Percentiles rank a stretch among this genome's conserved stretches.
phyloP scores from a whole-genome alignment of 192 early-diverging fungal species.

The Backusella australiensis region DNA sequence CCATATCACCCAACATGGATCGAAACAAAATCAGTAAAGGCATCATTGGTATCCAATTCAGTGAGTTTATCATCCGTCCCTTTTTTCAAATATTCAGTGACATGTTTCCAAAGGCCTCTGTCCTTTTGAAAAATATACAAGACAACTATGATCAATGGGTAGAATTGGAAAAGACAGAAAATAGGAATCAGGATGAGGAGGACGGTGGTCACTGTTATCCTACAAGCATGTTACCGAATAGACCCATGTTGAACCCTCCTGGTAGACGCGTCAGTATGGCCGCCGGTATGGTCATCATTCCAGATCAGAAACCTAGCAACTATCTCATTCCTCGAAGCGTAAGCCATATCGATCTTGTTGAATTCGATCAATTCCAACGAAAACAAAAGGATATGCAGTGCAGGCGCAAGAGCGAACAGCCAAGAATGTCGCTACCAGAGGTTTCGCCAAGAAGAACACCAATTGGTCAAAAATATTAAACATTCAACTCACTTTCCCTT shows the following conservation, averaged over 20 bases:
- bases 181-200: not conserved
- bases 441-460: not conserved
- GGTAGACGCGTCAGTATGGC: constrained; percentile 39
- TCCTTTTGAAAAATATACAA: constrained; percentile 49
- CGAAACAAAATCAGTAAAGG: constrained; percentile 64
- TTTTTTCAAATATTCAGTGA: constrained; percentile 79
- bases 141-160: constrained; percentile 59
- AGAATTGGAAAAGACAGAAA: constrained; percentile 26
- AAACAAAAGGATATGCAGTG: not conserved
- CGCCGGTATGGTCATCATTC: constrained; percentile 43
- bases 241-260: constrained; percentile 15
- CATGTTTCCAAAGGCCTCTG: constrained; percentile 64
- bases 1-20: constrained; percentile 89
- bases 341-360: constrained; percentile 16
- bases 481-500: not conserved
- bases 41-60: constrained; percentile 78
- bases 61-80: constrained; percentile 83
- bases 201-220: not conserved
- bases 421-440: not conserved
- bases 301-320: constrained; percentile 20
- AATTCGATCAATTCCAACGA: not conserved
- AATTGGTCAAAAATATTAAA: not conserved
- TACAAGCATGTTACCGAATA: constrained; percentile 6
- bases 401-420: constrained; percentile 23
- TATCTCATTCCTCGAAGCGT: constrained; percentile 26